Conservation (phyloP, 805 yeast genomes). For the Priceomyces medius region DNA sequence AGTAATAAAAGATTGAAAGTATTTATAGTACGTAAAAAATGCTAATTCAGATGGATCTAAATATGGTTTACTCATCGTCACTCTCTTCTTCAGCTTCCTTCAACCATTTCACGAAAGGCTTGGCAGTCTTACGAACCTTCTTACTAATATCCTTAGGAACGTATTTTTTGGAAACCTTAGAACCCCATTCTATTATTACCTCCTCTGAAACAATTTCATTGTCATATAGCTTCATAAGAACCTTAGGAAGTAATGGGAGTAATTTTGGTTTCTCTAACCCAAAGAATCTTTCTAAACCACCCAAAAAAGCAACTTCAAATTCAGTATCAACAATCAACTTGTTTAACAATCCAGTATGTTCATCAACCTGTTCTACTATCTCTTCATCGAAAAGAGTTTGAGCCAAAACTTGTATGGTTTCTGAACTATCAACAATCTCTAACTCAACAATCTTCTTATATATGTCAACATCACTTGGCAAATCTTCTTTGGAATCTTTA, state of each 20-base stretch:
- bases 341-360: conserved; percentile 78
- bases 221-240: conserved; percentile 78
- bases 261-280: conserved; percentile 75
- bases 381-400: conserved; percentile 83
- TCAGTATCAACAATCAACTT: conserved; percentile 66
- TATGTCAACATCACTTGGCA: conserved; percentile 85
- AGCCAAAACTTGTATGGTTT: conserved; percentile 86
- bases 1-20: background rate
- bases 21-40: background rate
- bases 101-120: conserved; percentile 93
- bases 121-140: conserved; percentile 94
- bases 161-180: conserved; percentile 87
- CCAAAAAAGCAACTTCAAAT: conserved; percentile 85
- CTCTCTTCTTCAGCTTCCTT: conserved; percentile 87
- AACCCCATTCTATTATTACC: conserved; percentile 78
- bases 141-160: conserved; percentile 90
- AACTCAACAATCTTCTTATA: conserved; percentile 85
- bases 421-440: conserved; percentile 67
- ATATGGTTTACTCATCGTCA: conserved; percentile 52
- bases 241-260: conserved; percentile 73
- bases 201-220: conserved; percentile 84
- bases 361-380: conserved; percentile 66
- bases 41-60: background rate
- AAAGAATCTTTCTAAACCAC: conserved; percentile 92
- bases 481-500: conserved; percentile 53